These are phyloP conservation scores for Scenedesmus sp. DNA, from an alignment of 163 green algal species.

Conservation along the genomic window DNA sequence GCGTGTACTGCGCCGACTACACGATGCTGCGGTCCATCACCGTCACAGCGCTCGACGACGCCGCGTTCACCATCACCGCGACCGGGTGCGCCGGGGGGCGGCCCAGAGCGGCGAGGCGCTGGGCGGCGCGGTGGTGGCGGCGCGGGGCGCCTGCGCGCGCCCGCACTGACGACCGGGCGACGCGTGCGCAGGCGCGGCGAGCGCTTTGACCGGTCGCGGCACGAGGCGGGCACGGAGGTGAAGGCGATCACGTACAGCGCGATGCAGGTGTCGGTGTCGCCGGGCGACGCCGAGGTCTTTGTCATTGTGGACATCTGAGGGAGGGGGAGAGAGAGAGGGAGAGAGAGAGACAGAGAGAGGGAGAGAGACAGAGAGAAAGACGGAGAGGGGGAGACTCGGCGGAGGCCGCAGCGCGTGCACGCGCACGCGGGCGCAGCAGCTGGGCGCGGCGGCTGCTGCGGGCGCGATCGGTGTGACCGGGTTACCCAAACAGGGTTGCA, in stretches of 20 bases:
- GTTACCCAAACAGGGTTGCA: background rate
- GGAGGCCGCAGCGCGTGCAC: no score
- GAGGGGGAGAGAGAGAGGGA: background rate
- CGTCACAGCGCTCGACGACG: conserved; percentile 19
- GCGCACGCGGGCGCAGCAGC: no score
- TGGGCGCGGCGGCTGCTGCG: background rate
- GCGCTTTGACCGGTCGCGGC: conserved; percentile 71
- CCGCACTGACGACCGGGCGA: background rate
- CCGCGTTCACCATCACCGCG: conserved; percentile 12
- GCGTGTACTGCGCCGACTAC: conserved; percentile 70
- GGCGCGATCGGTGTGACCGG: background rate
- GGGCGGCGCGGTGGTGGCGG: no score
- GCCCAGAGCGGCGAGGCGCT: no score
- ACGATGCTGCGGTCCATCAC: conserved; percentile 38
- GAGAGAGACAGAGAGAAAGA: background rate
- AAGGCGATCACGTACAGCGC: conserved; percentile 96
- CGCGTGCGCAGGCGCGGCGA: conserved; percentile 44
- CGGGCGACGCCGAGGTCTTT: conserved; percentile 43
- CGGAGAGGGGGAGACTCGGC: no score
- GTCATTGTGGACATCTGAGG: conserved; percentile 48
- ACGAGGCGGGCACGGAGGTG: conserved; percentile 86
- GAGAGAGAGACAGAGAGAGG: background rate
- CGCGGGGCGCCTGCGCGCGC: no score
- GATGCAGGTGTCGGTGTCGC: conserved; percentile 81
- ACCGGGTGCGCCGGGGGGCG: conserved; percentile 36